Base-by-base conservation (phyloP, 2,329 filamentous ascomycete genomes). In the Fusarium bulbicola region DNA sequence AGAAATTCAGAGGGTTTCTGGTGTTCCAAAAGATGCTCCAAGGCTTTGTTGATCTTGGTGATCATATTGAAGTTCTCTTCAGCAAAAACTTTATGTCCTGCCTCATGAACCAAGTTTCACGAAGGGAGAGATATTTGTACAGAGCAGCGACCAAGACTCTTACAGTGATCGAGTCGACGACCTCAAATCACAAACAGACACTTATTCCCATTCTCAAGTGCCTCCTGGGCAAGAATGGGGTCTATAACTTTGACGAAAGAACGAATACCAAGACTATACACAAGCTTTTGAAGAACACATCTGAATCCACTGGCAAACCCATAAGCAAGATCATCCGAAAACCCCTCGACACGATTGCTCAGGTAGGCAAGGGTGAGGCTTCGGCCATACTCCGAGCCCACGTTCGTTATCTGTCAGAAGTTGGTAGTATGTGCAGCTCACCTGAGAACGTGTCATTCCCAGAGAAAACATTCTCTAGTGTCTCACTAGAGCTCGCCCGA, bases 1-100 rank as follows among this genome's bases (percentile, higher is more conserved):
- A 97, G 63, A 98, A 98, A 82, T 94, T 94, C 78, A 95, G 94
- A 81, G 96, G 96, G 1, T 95, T 98, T 82, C 90, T 95, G 77
- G 88, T 98, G 6, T 94, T 98, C 77, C 91, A 92, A 76, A 93
- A 92, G 78, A 89, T 95, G 75, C 83, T 98, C 8, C 84, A 87
- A 49, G 84, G 84, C 7, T 81, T 88, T 14, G 84, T 85, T 37
- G 85, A 77, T 79, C 89, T 81, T 28, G 78, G 78, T 24, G 59
- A 74, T 63, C 88, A 86, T 75, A 88, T 84, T 59, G 86, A 81
- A 72, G 86, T 82, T 14, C 85, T 97, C 1, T 97, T 98, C 80
- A 95, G 93, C 76, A 90, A 91, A 70, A 97, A 97, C 76, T 85
- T 98, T 28, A 91, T 97, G 83, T 88, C 90, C 54, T 95, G 92